These are phyloP conservation scores for Ceratocystis papillata DNA, from an alignment of 2,329 filamentous ascomycete species.

Conservation along the genomic window DNA sequence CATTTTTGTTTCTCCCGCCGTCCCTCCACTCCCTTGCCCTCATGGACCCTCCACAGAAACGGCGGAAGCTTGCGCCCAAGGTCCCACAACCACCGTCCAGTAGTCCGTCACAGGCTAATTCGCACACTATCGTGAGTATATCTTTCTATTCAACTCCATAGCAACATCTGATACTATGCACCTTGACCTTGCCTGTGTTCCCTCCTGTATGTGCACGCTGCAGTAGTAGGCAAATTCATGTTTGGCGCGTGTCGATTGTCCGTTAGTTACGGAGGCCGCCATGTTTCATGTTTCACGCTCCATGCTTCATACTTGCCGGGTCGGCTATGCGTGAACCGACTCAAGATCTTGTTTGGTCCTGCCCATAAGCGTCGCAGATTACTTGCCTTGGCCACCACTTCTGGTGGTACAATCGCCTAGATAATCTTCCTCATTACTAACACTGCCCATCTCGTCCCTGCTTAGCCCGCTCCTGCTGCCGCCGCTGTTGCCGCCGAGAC, in stretches of 20 bases:
- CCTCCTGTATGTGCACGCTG: too few relatives aligned
- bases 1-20: slow-evolving; percentile 23
- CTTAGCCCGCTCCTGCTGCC: slow-evolving; percentile 15
- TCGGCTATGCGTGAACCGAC: too few relatives aligned
- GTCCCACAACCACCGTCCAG: slow-evolving; percentile 24
- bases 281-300: too few relatives aligned
- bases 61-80: slow-evolving; percentile 38
- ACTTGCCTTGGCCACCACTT: background rate
- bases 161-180: background rate
- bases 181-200: too few relatives aligned
- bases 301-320: too few relatives aligned
- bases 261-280: too few relatives aligned
- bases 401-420: background rate
- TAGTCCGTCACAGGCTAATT: slow-evolving; percentile 21
- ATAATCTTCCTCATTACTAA: background rate
- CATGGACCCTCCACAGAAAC: slow-evolving; percentile 38
- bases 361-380: too few relatives aligned
- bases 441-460: background rate
- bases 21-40: slow-evolving; percentile 24
- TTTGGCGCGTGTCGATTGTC: too few relatives aligned
- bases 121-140: slow-evolving; percentile 22
- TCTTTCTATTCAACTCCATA: background rate
- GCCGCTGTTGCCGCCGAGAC: slow-evolving; percentile 19
- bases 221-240: too few relatives aligned
- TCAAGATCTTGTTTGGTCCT: too few relatives aligned